Percentiles rank a stretch among this genome's conserved stretches.
Evolutionary conservation across 805 yeast species (phyloP).

Genomic region (Candida pseudoglaebosa): DNA sequence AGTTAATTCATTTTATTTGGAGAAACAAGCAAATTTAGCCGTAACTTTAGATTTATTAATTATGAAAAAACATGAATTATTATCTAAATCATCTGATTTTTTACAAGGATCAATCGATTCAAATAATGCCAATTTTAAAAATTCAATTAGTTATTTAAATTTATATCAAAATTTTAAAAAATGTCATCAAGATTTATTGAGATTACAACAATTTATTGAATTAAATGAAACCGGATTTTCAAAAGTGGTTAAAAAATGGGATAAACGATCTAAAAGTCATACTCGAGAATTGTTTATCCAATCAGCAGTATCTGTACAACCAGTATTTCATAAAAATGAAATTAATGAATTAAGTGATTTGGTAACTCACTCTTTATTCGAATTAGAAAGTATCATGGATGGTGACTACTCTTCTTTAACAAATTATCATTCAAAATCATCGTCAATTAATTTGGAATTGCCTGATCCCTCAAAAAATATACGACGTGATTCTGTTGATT

Average conservation of each 20-base stretch:
- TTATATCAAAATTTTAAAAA: conserved; percentile 86
- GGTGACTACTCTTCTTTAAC: conserved; percentile 37
- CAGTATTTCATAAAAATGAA: conserved; percentile 88
- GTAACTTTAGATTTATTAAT: conserved; percentile 72
- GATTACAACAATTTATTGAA: conserved; percentile 91
- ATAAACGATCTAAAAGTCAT: conserved; percentile 89
- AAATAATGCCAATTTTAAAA: conserved; percentile 41
- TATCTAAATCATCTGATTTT: conserved; percentile 19
- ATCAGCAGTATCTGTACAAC: conserved; percentile 94
- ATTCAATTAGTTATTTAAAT: conserved; percentile 75
- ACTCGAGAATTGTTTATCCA: conserved; percentile 88
- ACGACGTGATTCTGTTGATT: conserved; percentile 6
- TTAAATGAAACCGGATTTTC: conserved; percentile 94
- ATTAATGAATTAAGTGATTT: conserved; percentile 80
- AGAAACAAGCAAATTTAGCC: conserved; percentile 84
- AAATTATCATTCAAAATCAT: conserved; percentile 10
- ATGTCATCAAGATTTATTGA: conserved; percentile 80
- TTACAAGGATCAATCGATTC: conserved; percentile 6
- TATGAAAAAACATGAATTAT: conserved; percentile 60
- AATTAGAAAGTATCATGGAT: conserved; percentile 58
- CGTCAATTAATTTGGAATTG: background rate
- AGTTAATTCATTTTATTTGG: conserved; percentile 87
- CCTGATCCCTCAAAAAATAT: background rate
- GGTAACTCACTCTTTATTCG: conserved; percentile 62
- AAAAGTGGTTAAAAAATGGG: conserved; percentile 97